phyloP scores from a whole-genome alignment of 257 asterid species.

The Przewalskia tangutica region DNA sequence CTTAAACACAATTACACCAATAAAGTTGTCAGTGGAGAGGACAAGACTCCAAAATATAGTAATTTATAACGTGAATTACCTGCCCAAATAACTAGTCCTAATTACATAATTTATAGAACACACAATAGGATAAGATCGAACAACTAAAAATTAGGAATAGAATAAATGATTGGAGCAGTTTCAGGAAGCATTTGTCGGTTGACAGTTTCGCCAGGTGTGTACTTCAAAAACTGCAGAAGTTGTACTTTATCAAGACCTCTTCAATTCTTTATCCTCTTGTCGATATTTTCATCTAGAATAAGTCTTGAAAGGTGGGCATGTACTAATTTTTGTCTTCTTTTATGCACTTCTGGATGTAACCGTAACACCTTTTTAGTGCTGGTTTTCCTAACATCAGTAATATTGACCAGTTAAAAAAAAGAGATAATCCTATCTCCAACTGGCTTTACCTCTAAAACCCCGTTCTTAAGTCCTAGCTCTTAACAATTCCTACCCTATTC shows the following conservation, averaged over 20 bases:
- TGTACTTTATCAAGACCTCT: not conserved
- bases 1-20: not conserved
- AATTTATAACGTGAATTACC: not conserved
- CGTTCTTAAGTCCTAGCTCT: not conserved
- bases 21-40: not conserved
- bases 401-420: not conserved
- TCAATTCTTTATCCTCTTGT: not conserved
- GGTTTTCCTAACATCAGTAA: not conserved
- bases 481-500: not conserved
- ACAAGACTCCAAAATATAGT: not conserved
- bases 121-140: not conserved
- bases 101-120: not conserved
- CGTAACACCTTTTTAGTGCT: not conserved
- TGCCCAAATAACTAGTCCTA: not conserved
- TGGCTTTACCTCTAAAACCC: not conserved
- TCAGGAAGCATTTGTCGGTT: not conserved
- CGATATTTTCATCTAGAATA: not conserved
- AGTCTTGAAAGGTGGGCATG: not conserved
- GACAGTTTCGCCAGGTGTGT: not conserved
- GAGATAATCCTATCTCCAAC: not conserved
- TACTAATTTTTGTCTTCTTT: not conserved
- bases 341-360: not conserved
- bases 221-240: not conserved
- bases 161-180: not conserved
- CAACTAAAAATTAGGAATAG: not conserved